Conservation (phyloP, 306 rosid genomes). For the Biancaea sappan region DNA sequence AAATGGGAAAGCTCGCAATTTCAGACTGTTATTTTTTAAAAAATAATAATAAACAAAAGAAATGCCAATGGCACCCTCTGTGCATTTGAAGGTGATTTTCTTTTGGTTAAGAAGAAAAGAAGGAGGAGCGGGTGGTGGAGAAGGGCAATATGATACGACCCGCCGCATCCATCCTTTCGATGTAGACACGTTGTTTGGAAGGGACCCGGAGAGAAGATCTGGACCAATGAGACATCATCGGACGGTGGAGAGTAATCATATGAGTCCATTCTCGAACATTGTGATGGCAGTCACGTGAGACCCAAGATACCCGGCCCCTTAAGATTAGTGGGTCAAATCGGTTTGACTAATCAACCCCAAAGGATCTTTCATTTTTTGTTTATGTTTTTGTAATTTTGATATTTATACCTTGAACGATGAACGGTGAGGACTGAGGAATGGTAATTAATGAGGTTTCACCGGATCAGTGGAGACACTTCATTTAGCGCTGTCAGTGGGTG, state of each 20-base stretch:
- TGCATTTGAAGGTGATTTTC: background rate
- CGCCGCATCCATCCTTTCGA: conserved; percentile 63
- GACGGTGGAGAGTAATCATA: conserved; percentile 39
- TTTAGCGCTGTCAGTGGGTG: background rate
- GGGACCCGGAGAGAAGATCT: conserved; percentile 31
- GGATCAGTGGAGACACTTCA: background rate
- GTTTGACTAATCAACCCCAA: conserved; percentile 57
- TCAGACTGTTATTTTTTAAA: background rate
- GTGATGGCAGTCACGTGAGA: conserved; percentile 76
- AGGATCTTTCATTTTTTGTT: background rate
- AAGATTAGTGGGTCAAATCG: conserved; percentile 46
- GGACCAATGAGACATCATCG: conserved; percentile 39
- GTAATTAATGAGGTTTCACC: background rate
- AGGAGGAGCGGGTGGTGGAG: conserved; percentile 10
- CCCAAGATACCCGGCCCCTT: conserved; percentile 63
- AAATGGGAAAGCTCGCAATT: conserved; percentile 40
- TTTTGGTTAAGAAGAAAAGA: background rate
- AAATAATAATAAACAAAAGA: background rate
- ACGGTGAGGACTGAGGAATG: too few relatives aligned
- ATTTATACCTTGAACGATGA: too few relatives aligned
- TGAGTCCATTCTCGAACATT: conserved; percentile 33
- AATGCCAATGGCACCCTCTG: background rate
- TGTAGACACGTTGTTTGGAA: conserved; percentile 41
- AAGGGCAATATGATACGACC: conserved; percentile 28
- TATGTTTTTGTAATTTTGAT: too few relatives aligned